These are phyloP conservation scores for Lachnellula cervina DNA, from an alignment of 2,329 filamentous ascomycete genomes.

Conservation along the genomic window DNA sequence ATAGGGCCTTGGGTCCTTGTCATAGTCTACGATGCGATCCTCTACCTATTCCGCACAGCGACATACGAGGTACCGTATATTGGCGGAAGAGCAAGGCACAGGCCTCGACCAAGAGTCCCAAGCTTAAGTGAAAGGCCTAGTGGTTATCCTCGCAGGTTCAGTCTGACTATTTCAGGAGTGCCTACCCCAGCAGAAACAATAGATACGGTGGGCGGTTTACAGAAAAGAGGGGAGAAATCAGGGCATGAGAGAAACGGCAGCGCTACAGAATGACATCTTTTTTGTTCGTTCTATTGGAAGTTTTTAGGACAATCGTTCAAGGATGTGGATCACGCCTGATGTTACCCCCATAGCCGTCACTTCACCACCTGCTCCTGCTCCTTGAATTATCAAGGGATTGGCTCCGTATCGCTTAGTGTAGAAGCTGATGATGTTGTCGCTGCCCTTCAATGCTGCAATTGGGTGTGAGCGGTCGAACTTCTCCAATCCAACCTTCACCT, in stretches of 20 bases:
- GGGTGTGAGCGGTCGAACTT: constrained; percentile 83
- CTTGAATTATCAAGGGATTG: constrained; percentile 91
- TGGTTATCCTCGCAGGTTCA: constrained; percentile 36
- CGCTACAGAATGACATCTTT: constrained; percentile 16
- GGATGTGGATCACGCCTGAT: constrained; percentile 84
- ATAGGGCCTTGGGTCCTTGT: constrained; percentile 60
- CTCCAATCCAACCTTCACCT: constrained; percentile 88
- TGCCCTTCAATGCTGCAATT: constrained; percentile 91
- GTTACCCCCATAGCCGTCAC: constrained; percentile 98
- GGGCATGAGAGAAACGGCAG: constrained; percentile 17
- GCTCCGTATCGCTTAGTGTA: constrained; percentile 91
- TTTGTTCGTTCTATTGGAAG: constrained; percentile 10
- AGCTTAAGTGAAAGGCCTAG: constrained; percentile 54
- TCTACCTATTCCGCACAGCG: constrained; percentile 55
- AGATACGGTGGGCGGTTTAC: constrained; percentile 12
- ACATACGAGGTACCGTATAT: constrained; percentile 55
- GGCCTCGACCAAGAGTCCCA: constrained; percentile 55
- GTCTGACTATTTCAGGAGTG: constrained; percentile 20
- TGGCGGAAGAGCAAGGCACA: constrained; percentile 56
- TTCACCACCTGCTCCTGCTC: constrained; percentile 87
- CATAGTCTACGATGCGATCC: constrained; percentile 57
- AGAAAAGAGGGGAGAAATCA: constrained; percentile 15
- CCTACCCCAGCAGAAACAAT: constrained; percentile 5
- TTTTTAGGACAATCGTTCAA: constrained; percentile 49
- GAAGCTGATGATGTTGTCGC: constrained; percentile 98